These are phyloP conservation scores for Pueraria montana DNA, from an alignment of 306 rosid species.

Conservation along the genomic window DNA sequence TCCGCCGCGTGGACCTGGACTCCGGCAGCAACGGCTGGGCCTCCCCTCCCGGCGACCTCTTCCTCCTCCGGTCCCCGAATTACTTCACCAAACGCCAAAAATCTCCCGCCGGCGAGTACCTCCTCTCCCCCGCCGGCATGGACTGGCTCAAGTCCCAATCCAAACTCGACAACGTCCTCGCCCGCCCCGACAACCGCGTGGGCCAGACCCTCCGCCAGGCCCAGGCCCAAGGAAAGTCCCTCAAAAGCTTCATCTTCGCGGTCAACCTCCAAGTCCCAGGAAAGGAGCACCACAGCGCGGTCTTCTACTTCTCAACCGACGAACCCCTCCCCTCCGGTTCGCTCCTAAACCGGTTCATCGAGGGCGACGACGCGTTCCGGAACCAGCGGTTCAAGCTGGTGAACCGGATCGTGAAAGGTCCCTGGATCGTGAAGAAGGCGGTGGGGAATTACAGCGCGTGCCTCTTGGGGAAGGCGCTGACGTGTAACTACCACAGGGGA, in stretches of 20 bases:
- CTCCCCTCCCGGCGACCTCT: constrained; percentile 86
- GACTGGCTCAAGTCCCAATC: constrained; percentile 87
- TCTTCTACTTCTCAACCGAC: constrained; percentile 81
- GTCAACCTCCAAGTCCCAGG: constrained; percentile 93
- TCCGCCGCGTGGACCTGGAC: constrained; percentile 73
- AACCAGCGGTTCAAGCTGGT: constrained; percentile 92
- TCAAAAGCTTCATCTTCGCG: constrained; percentile 82
- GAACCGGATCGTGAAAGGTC: constrained; percentile 95
- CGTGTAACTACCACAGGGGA: constrained; percentile 86
- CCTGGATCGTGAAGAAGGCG: constrained; percentile 92
- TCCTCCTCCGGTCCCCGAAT: constrained; percentile 69
- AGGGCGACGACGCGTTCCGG: constrained; percentile 78
- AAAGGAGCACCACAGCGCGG: constrained; percentile 90
- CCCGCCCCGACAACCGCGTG: constrained; percentile 80
- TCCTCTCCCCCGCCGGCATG: constrained; percentile 77
- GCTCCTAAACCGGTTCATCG: constrained; percentile 73
- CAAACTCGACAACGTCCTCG: constrained; percentile 86
- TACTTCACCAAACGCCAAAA: constrained; percentile 70
- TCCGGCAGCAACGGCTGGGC: constrained; percentile 94
- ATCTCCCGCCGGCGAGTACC: constrained; percentile 76
- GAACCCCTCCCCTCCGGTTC: constrained; percentile 78
- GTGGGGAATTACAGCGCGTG: constrained; percentile 92
- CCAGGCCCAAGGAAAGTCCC: constrained; percentile 64
- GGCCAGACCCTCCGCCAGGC: constrained; percentile 62
- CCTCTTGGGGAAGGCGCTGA: constrained; percentile 83